Evolutionary conservation across 2,329 filamentous ascomycete genomes (phyloP), one percentile per base, ranked within the genome.

Genomic region (Tolypocladium nubicola): DNA sequence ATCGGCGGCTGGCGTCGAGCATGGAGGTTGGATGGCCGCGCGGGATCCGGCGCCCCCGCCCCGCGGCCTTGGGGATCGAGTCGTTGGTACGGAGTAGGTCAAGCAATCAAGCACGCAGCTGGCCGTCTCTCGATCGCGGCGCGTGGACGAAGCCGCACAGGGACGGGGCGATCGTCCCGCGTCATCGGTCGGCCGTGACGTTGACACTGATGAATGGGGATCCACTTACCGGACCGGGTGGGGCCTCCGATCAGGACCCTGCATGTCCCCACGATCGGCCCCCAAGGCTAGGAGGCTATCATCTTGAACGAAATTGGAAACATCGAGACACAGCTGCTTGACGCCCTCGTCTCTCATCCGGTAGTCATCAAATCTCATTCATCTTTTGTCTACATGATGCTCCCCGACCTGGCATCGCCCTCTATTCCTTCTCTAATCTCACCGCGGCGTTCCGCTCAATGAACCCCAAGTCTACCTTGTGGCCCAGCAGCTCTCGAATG

Each of bases 391-490:
- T 52, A 52, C 47, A 52, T 52, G 10, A 14, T 21, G 3, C 47
- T 52, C 13, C 19, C 19, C 10, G 26, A 9, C 16, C 47, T 19
- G 26, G 14, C 30, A n/a, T 30, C 43, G 19, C 33, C 33, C 6
- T 1, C 39, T 84, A 93, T 65, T 90, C 83, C 77, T 91, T 93
- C 66, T 95, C 89, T 70, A 97, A 77, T 72, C 93, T 82, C 60
- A 97, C 92, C 23, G 93, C 94, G 13, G 93, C 86, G 74, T 96
- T 97, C 64, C 81, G 85, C 78, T 95, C 87, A 64, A 99, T 91
- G 76, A 97, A 97, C 68, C 85, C 85, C 69, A 97, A 76, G 75
- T 97, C 92, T 47, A 97, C 92, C 78, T 96, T 96, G 77, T 99
- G 93, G 16, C 93, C 93, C 56, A 99, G 78, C 67, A 97, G 75